phyloP scores from a whole-genome alignment of 208 protist genomes.

The Trypanosomatidae sp. region DNA sequence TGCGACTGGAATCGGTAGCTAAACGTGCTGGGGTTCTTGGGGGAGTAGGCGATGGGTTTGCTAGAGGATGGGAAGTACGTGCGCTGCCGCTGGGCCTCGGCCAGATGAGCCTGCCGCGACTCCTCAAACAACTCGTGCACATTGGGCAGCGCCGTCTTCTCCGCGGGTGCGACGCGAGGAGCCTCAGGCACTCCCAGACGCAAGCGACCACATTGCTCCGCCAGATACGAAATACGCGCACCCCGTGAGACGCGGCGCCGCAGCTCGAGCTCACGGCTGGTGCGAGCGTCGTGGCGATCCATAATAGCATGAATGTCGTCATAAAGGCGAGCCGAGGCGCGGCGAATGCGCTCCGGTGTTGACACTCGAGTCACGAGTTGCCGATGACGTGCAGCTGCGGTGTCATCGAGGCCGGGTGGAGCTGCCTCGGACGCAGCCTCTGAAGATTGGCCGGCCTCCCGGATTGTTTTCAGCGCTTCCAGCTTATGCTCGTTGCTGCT shows the following conservation, averaged over 20 bases:
- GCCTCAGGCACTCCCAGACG: background rate
- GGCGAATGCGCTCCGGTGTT: slow-evolving; percentile 68
- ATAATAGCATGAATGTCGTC: slow-evolving; percentile 67
- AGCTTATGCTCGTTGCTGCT: slow-evolving; percentile 7
- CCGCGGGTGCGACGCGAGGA: background rate
- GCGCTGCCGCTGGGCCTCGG: slow-evolving; percentile 50
- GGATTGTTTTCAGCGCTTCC: slow-evolving; percentile 25
- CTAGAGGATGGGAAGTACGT: slow-evolving; percentile 39
- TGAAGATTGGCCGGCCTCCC: slow-evolving; percentile 9
- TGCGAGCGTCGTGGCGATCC: slow-evolving; percentile 43
- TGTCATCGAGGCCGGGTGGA: background rate
- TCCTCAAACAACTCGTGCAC: slow-evolving; percentile 68
- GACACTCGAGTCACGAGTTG: slow-evolving; percentile 21
- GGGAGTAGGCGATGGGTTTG: slow-evolving; percentile 24
- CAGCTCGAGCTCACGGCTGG: slow-evolving; percentile 54
- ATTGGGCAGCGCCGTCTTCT: slow-evolving; percentile 36
- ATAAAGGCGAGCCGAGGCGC: slow-evolving; percentile 45
- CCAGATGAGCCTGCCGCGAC: slow-evolving; percentile 54
- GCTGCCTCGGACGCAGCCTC: background rate
- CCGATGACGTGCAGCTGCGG: background rate
- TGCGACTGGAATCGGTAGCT: slow-evolving; percentile 59
- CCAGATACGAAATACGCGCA: background rate
- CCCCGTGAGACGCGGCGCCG: slow-evolving; percentile 25
- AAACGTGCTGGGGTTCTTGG: slow-evolving; percentile 63
- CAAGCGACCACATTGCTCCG: background rate